Conservation (phyloP, 306 rosid genomes). For the Cicer judaicum region DNA sequence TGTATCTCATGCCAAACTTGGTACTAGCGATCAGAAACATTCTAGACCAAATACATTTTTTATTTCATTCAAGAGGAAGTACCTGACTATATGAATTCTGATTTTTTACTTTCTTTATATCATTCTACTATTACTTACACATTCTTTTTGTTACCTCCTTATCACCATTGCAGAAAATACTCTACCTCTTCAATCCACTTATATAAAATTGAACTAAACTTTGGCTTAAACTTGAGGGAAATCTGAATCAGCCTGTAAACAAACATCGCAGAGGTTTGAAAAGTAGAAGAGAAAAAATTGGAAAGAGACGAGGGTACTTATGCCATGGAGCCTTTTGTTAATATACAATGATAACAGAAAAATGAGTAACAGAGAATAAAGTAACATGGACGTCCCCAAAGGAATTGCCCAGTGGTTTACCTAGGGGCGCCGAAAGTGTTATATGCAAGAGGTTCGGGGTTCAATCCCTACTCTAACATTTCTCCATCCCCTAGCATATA, state of each 20-base stretch:
- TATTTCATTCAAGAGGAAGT: background rate
- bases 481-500: too few species aligned
- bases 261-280: background rate
- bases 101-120: background rate
- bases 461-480: too few species aligned
- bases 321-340: background rate
- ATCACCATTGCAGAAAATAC: slow-evolving; percentile 51
- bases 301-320: background rate
- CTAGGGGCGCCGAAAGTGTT: too few species aligned
- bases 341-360: background rate
- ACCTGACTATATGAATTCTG: background rate
- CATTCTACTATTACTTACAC: slow-evolving; percentile 3
- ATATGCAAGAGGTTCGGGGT: too few species aligned
- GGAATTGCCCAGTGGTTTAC: too few species aligned
- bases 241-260: background rate
- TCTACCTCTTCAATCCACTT: slow-evolving; percentile 26
- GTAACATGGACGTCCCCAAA: background rate
- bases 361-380: background rate
- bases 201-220: background rate
- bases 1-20: slow-evolving; percentile 75
- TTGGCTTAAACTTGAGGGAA: background rate
- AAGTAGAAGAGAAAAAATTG: background rate
- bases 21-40: slow-evolving; percentile 73
- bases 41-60: slow-evolving; percentile 13
- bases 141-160: background rate